These are phyloP conservation scores for Nitzschia sp. DNA, from an alignment of 108 stramenopile species.

Conservation along the genomic window DNA sequence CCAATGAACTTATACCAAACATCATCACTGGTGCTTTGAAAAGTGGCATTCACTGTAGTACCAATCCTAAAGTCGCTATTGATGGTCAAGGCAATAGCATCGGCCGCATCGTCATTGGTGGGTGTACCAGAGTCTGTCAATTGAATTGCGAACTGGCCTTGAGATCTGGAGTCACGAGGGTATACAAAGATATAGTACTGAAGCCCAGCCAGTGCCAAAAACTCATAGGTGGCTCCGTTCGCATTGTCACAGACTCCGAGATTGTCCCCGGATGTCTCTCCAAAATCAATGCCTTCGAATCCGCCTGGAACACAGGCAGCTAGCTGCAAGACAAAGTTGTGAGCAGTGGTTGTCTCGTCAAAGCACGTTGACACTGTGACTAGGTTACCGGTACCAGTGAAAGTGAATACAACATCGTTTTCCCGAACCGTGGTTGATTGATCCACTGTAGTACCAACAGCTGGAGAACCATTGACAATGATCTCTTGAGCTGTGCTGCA, in stretches of 20 bases:
- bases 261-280: neutral
- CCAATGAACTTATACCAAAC: neutral
- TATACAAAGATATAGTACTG: neutral
- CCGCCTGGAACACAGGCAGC: neutral
- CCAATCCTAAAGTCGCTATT: neutral
- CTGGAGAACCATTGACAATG: neutral
- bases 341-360: neutral
- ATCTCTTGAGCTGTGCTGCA: neutral
- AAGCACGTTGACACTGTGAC: neutral
- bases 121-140: neutral
- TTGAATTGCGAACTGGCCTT: neutral
- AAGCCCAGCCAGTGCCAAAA: neutral
- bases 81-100: neutral
- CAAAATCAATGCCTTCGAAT: neutral
- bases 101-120: neutral
- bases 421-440: neutral
- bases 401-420: neutral
- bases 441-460: neutral
- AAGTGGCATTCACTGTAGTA: neutral
- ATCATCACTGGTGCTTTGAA: neutral
- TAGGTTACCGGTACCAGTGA: neutral
- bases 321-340: neutral
- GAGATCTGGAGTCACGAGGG: neutral
- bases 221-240: neutral
- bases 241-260: neutral